Percentiles rank a stretch among this genome's conserved stretches.
Conservation (phyloP, 805 yeast genomes). For the Kazachstania kunashirensis region DNA sequence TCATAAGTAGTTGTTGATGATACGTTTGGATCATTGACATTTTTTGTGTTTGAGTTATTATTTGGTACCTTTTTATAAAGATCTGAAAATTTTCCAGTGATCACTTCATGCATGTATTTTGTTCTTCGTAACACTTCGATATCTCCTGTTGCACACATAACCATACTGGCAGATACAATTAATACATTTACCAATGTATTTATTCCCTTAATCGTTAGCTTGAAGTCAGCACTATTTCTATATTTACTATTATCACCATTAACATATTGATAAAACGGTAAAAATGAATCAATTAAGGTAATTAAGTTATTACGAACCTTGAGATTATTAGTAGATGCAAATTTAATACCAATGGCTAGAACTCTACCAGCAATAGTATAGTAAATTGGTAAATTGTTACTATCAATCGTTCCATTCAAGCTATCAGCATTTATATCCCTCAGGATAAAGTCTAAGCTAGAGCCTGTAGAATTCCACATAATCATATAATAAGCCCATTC, state of each 20-base stretch:
- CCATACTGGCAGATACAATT: conserved; percentile 54
- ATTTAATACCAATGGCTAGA: conserved; percentile 62
- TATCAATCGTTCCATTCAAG: conserved; percentile 31
- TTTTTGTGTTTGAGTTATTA: not conserved
- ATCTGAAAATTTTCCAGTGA: conserved; percentile 31
- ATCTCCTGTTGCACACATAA: conserved; percentile 92
- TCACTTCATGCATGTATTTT: conserved; percentile 54
- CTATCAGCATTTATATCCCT: conserved; percentile 6
- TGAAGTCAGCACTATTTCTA: conserved; percentile 39
- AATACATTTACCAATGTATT: conserved; percentile 48
- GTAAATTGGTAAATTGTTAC: conserved; percentile 53
- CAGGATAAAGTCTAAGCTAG: conserved; percentile 26
- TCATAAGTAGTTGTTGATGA: not conserved
- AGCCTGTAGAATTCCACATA: conserved; percentile 58
- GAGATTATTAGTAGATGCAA: conserved; percentile 57
- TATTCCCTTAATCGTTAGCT: conserved; percentile 42
- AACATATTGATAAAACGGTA: conserved; percentile 27
- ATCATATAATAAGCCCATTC: conserved; percentile 56
- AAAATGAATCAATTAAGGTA: conserved; percentile 20
- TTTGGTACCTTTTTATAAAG: conserved; percentile 9
- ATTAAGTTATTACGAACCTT: conserved; percentile 41
- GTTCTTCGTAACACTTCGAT: conserved; percentile 64
- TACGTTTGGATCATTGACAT: not conserved
- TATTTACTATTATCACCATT: conserved; percentile 23
- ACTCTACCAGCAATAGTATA: conserved; percentile 68